Evolutionary conservation across 345 rosid genomes (phyloP).

Genomic region (Camelina sativa): DNA sequence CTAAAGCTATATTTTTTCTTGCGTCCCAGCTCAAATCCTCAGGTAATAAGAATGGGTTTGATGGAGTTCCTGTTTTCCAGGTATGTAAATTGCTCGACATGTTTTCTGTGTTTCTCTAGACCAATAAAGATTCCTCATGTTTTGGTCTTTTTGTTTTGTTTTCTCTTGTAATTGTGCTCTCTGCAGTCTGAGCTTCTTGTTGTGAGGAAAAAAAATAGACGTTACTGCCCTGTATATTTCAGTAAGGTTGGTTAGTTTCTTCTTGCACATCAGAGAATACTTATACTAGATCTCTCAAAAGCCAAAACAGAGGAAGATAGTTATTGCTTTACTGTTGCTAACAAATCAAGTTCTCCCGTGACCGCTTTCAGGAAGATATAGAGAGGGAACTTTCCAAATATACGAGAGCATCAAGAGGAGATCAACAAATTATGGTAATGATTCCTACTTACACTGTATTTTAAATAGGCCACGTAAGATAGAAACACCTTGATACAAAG

Average conservation of each 20-base stretch:
- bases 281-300: neutral
- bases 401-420: slow-evolving; percentile 74
- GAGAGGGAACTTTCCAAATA: slow-evolving; percentile 80
- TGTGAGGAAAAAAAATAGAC: slow-evolving; percentile 76
- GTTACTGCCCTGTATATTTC: slow-evolving; percentile 92
- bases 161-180: neutral
- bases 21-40: slow-evolving; percentile 64
- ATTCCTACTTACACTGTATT: neutral
- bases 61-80: slow-evolving; percentile 99
- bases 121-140: neutral
- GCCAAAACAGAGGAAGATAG: neutral
- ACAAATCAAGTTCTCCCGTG: neutral
- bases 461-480: neutral
- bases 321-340: neutral
- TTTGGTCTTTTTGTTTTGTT: slow-evolving; percentile 18
- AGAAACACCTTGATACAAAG: neutral
- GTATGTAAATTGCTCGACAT: slow-evolving; percentile 44
- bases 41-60: slow-evolving; percentile 63
- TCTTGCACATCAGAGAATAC: neutral
- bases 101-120: slow-evolving; percentile 9
- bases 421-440: slow-evolving; percentile 87
- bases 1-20: slow-evolving; percentile 28
- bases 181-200: slow-evolving; percentile 94
- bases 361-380: slow-evolving; percentile 72
- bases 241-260: slow-evolving; percentile 82